Percentiles rank a stretch among this genome's conserved stretches.
Conservation (phyloP, 1,284 basidiomycete genomes). For the Boletellus deceptivus region DNA sequence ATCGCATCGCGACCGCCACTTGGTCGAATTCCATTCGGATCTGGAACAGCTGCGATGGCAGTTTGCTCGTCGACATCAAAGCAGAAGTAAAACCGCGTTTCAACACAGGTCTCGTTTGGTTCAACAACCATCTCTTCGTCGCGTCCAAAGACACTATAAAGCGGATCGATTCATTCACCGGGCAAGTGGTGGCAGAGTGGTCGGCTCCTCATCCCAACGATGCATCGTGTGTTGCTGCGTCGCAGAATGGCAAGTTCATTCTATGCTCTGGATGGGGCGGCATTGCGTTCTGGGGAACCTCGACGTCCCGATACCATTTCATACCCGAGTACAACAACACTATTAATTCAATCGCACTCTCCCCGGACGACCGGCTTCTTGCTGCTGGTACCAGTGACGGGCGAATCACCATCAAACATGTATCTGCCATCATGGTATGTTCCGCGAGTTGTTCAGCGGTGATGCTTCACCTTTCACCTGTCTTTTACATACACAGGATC, state of each 20-base stretch:
- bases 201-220: background rate
- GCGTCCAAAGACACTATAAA: background rate
- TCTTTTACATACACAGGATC: background rate
- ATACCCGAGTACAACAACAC: background rate
- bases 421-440: no score
- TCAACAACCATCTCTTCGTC: background rate
- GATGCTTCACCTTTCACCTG: no score
- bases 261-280: no score
- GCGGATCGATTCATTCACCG: background rate
- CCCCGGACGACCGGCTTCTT: background rate
- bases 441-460: no score
- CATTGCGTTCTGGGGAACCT: constrained; percentile 2
- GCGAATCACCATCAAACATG: no score
- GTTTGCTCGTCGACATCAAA: background rate
- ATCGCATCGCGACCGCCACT: constrained; percentile 1
- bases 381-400: background rate
- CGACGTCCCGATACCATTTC: background rate
- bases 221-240: background rate
- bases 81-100: background rate
- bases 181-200: background rate
- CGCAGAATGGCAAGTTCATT: background rate
- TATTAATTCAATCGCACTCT: background rate
- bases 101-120: constrained; percentile 1
- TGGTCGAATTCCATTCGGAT: background rate
- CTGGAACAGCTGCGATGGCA: constrained; percentile 1